Conservation (phyloP, 805 yeast species). For the Cyberlindnera amylophila region DNA sequence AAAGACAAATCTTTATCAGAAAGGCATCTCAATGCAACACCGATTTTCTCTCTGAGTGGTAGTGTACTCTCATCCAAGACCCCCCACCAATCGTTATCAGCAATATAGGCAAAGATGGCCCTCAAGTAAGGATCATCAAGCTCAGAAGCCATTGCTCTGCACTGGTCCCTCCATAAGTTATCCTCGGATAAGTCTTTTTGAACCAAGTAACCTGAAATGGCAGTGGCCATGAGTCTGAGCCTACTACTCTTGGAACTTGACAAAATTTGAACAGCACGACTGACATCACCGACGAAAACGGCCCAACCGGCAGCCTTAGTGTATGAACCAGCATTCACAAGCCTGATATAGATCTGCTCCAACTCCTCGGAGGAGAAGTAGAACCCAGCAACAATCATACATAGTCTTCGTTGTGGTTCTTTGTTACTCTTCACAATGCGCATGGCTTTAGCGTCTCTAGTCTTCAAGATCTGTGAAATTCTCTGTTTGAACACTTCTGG, state of each 20-base stretch:
- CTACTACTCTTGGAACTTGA: conserved; percentile 69
- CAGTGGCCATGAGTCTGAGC: conserved; percentile 80
- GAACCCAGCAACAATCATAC: conserved; percentile 88
- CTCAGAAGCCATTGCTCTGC: conserved; percentile 83
- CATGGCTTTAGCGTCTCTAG: conserved; percentile 30
- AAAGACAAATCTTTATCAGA: conserved; percentile 74
- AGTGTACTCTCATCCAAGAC: conserved; percentile 85
- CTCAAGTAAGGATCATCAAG: conserved; percentile 84
- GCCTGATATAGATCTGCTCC: conserved; percentile 57
- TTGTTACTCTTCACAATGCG: conserved; percentile 41
- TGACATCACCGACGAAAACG: conserved; percentile 85
- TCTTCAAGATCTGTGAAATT: conserved; percentile 31
- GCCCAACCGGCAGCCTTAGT: conserved; percentile 99
- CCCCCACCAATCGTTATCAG: conserved; percentile 96
- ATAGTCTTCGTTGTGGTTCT: conserved; percentile 67
- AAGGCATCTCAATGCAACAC: conserved; percentile 83
- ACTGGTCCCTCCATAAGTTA: conserved; percentile 85
- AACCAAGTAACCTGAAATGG: conserved; percentile 85
- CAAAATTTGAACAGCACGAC: conserved; percentile 74
- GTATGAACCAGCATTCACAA: conserved; percentile 55
- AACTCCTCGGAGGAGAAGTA: conserved; percentile 72
- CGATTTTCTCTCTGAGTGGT: conserved; percentile 83
- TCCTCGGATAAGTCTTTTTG: conserved; percentile 44
- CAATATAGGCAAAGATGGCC: conserved; percentile 88
- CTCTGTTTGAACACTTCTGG: conserved; percentile 19